Evolutionary conservation across 352 stramenopile species (phyloP), one percentile per base, ranked within the genome.

Genomic region (Phytopythium boreale): DNA sequence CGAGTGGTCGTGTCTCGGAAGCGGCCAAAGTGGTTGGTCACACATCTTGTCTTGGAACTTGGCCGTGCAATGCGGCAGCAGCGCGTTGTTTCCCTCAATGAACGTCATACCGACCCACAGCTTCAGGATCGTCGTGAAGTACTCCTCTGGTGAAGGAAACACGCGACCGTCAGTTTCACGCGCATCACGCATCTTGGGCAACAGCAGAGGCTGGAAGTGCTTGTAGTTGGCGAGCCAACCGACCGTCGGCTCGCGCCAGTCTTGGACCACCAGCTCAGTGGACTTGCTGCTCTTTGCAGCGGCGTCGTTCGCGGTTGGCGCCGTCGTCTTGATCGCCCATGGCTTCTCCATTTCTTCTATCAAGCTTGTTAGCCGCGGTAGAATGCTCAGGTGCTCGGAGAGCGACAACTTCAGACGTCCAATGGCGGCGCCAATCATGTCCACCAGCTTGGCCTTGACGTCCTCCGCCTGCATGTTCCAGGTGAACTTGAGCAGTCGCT

Each of bases 41-140:
- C 86, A 94, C 3, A 76, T 56, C 56, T 85, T 88, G 37, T 86
- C 81, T 15, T 72, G 70, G 37, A 67, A 66, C 22, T 76, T 78
- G 22, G 79, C 67, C 0, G 80, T 83, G 56, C 89, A 97, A 57
- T 90, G 76, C 0, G 89, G 87, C 11, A 92, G 68, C 24, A 97
- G 68, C 17, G 89, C 82, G 51, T 91, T 87, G 72, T 94, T 87
- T 6, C 87, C 89, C 70, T 96, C 89, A 3, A 88, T 70, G 70
- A 97, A 97, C 1, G 89, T 93, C 87, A 97, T 96, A 2, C 83
- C 89, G 26, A 90, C 81, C 86, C 87, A 94, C 12, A 97, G 59
- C 56, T 84, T 77, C 31, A 90, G 73, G 29, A 87, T 86, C 29
- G 76, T 89, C 37, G 76, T 44, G 46, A 95, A 92, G 44, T 96